Percentiles rank a stretch among this genome's conserved stretches.
phyloP scores from a whole-genome alignment of 345 rosid genomes.

The Psidium guajava region DNA sequence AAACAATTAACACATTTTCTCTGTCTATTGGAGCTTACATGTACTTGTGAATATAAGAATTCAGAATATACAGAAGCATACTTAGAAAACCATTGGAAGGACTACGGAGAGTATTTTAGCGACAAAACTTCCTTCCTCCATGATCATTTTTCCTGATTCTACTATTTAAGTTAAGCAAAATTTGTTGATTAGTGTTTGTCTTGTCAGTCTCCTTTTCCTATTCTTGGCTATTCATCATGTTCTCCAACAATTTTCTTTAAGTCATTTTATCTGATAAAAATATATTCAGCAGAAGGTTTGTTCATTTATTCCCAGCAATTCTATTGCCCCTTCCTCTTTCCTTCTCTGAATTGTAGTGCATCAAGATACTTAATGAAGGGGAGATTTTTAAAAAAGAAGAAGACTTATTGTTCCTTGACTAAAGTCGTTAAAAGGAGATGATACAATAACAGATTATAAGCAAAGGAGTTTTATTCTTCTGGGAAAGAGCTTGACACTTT shows the following conservation, averaged over 20 bases:
- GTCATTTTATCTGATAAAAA: not conserved
- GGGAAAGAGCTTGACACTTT: not conserved
- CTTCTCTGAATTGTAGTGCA: not conserved
- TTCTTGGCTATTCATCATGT: not conserved
- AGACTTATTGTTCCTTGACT: not conserved
- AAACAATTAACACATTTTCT: not conserved
- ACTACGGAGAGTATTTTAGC: not conserved
- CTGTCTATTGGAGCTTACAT: not conserved
- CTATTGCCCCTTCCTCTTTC: not conserved
- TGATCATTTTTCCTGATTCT: not conserved
- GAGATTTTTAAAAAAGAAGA: not conserved
- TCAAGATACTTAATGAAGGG: not conserved
- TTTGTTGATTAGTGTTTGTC: not conserved
- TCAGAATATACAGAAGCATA: not conserved
- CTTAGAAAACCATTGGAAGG: not conserved
- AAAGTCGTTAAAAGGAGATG: not conserved
- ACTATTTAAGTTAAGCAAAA: not conserved
- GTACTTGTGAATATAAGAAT: not conserved
- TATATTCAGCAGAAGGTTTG: not conserved
- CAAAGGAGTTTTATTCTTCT: not conserved
- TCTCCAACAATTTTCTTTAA: not conserved
- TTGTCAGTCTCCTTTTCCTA: not conserved
- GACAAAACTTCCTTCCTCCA: not conserved
- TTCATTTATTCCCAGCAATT: not conserved
- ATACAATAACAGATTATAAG: not conserved